These are phyloP conservation scores for Podaxis sp. DNA, from an alignment of 768 basidiomycete genomes.

Conservation along the genomic window DNA sequence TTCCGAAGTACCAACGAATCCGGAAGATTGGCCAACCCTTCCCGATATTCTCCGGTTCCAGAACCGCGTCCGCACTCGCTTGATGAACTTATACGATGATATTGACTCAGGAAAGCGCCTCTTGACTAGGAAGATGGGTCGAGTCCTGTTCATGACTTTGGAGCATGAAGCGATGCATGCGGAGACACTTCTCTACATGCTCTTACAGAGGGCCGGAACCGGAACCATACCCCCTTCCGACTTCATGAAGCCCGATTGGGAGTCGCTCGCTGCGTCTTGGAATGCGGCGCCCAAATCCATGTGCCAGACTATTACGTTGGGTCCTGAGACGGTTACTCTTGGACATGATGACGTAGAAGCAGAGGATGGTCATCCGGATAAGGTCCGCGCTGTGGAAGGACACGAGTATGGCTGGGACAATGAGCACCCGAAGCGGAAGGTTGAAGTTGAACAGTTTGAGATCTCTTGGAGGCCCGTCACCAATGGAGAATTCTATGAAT, in stretches of 20 bases:
- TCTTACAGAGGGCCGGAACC: constrained; percentile 75
- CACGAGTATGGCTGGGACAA: constrained; percentile 96
- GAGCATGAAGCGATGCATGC: constrained; percentile 90
- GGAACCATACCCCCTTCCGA: constrained; percentile 79
- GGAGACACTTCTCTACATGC: constrained; percentile 96
- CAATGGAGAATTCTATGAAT: constrained; percentile 81
- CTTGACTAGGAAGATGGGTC: constrained; percentile 64
- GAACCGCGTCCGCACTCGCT: constrained; percentile 69
- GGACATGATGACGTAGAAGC: constrained; percentile 85
- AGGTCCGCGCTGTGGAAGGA: constrained; percentile 35
- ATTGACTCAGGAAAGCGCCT: constrained; percentile 48
- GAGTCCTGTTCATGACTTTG: constrained; percentile 86
- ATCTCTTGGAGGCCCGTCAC: constrained; percentile 86
- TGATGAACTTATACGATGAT: constrained; percentile 71
- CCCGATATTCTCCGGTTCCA: constrained; percentile 73
- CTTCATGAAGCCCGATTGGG: constrained; percentile 75
- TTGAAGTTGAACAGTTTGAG: constrained; percentile 65
- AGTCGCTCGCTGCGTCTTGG: constrained; percentile 47
- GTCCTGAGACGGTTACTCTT: constrained; percentile 55
- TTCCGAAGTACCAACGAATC: constrained; percentile 76
- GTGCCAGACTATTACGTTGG: constrained; percentile 50
- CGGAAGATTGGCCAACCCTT: constrained; percentile 87
- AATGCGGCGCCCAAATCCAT: constrained; percentile 42
- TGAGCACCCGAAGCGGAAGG: constrained; percentile 68
- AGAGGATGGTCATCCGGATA: constrained; percentile 47